Conservation (phyloP, 495 filamentous ascomycete species). For the Stereocaulon alpinum region DNA sequence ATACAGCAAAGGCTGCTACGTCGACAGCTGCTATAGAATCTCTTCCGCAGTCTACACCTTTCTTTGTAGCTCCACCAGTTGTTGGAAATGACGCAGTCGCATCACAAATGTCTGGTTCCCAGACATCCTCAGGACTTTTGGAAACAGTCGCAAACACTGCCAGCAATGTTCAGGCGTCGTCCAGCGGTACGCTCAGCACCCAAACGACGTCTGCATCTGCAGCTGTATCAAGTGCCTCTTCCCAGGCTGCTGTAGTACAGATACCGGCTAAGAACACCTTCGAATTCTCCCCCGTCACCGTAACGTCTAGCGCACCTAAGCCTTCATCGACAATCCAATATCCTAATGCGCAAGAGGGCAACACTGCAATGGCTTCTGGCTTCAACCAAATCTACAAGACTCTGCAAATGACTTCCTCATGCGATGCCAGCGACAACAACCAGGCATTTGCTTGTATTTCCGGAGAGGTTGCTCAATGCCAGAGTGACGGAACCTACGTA, state of each 20-base stretch:
- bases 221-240: conserved; percentile 1
- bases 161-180: background rate
- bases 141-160: too few relatives aligned
- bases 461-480: conserved; percentile 20
- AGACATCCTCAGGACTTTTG: background rate
- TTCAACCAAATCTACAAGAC: conserved; percentile 18
- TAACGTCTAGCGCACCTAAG: background rate
- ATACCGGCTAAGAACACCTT: background rate
- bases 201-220: background rate
- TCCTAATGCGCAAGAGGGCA: conserved; percentile 14
- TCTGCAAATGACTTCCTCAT: conserved; percentile 14
- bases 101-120: background rate
- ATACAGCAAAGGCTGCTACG: background rate
- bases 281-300: conserved; percentile 9
- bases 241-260: background rate
- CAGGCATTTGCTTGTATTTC: conserved; percentile 17
- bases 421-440: conserved; percentile 13
- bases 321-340: conserved; percentile 13
- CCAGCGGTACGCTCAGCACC: background rate
- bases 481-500: conserved; percentile 16
- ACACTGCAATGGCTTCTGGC: conserved; percentile 13
- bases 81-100: background rate
- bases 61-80: background rate
- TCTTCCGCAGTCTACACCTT: background rate
- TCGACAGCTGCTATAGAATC: background rate